Base-by-base conservation (phyloP, 2,329 filamentous ascomycete genomes). In the Basipetospora chlamydospora region DNA sequence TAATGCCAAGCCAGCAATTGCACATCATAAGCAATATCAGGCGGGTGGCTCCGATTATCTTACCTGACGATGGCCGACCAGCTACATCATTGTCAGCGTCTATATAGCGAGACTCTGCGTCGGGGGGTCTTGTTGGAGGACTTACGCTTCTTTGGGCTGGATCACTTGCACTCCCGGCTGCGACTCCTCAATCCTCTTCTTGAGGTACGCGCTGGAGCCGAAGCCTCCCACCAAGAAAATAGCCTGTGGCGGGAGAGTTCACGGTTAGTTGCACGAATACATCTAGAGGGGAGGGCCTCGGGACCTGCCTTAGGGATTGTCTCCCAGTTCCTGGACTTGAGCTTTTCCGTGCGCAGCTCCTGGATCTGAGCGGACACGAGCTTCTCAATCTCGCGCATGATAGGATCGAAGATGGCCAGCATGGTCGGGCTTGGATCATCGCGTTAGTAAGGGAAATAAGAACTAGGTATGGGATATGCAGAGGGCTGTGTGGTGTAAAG, bases 51-150 rank as follows among this genome's bases (percentile, higher is more conserved):
- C n/a, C n/a, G n/a, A n/a, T n/a, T n/a, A n/a, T n/a, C 20, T 33
- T 33, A 33, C 31, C 13, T 33, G 20, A 33, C 31, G 10, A 33
- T 33, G 7, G 31, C 31, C 7, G 31, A 33, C 31, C 31, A 33
- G 3, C 31, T 33, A 21, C 1, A 28, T 28, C 13, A 26, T 28
- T 8, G 8, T 28, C 13, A 5, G 6, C 5, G 26, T n/a, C n/a
- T n/a, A n/a, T 26, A 26, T 26, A 10, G 25, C 25, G 13, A 11
- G 25, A 13, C 25, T 10, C 25, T 13, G 25, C 13, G n/a, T n/a
- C n/a, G n/a, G 25, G 3, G 25, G 13, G 13, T 28, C 6, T 15
- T n/a, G 22, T 2, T 6, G 7, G 21, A 17, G n/a, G 3, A 33
- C 31, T 25, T 22, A 33, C 31, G 31, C 31, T 15, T 33, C 31